A percentile compares a stretch with the other conserved stretches of the same genome.
Conservation (phyloP, 352 stramenopile species). For the Albugo candida region DNA sequence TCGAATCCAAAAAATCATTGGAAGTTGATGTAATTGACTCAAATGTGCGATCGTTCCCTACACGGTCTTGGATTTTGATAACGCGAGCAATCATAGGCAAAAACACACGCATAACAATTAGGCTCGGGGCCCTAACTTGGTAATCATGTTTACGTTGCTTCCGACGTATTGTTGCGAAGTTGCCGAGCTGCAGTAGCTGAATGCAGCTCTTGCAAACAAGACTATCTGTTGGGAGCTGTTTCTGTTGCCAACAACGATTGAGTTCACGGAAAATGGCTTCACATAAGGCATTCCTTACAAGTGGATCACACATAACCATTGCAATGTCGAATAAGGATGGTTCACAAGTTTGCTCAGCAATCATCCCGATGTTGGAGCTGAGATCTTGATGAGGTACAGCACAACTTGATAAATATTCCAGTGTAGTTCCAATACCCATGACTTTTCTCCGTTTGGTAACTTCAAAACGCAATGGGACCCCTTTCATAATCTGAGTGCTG, state of each 20-base stretch:
- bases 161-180: constrained; percentile 47
- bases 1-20: constrained; percentile 15
- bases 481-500: constrained; percentile 31
- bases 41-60: background rate
- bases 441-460: constrained; percentile 61
- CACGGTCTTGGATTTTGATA: constrained; percentile 9
- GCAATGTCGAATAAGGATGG: constrained; percentile 54
- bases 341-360: constrained; percentile 62
- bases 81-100: constrained; percentile 43
- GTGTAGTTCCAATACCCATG: constrained; percentile 10
- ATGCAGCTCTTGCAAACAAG: constrained; percentile 56
- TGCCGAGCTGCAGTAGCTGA: constrained; percentile 68
- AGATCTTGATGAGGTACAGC: constrained; percentile 41
- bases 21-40: constrained; percentile 1
- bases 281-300: constrained; percentile 62
- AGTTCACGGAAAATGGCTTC: constrained; percentile 53
- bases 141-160: constrained; percentile 77
- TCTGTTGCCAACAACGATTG: constrained; percentile 28
- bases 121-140: constrained; percentile 50
- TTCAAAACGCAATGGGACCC: constrained; percentile 49
- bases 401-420: constrained; percentile 54
- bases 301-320: constrained; percentile 51
- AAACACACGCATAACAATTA: constrained; percentile 63
- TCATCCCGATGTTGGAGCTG: constrained; percentile 60
- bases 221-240: constrained; percentile 66